Evolutionary conservation across 352 stramenopile species (phyloP), one percentile per base, ranked within the genome.

Genomic region (Pythium volutum): DNA sequence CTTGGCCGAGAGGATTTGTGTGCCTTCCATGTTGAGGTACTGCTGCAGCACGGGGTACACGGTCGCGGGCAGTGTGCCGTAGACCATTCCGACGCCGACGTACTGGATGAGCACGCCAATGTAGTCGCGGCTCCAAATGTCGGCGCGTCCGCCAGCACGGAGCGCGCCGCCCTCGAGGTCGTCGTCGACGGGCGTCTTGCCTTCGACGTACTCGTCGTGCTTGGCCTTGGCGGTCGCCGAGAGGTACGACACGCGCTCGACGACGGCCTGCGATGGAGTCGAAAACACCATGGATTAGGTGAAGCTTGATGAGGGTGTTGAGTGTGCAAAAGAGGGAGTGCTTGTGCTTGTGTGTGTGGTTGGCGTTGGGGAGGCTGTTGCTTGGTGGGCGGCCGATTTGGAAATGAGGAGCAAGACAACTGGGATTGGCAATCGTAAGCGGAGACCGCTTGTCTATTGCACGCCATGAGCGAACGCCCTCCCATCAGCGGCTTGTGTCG

Each of bases 41-140:
- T 63, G 59, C 25, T 74, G 53, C 47, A 79, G 47, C 85, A 65
- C 18, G 73, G 77, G 18, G 73, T 54, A 50, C 64, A 80, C 39
- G 76, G 45, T 51, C 4, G 45, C 74, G 0, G 72, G 77, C 36
- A 77, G 51, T 26, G 81, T 66, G 23, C 73, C 74, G 64, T 81
- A 79, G 46, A 83, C 75, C 31, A 75, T 66, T 38, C 79, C 84
- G 63, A 84, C 79, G 45, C 45, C 45, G 45, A 51, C 45, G 45
- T 51, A 51, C 25, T 51, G 45, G 45, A 51, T 36, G 45, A 51
- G 22, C 45, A 51, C 45, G 15, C 45, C 45, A n/a, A 51, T 51
- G 45, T 51, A 51, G 25, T 51, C 45, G 45, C 45, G 45, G 25
- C 45, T 51, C 45, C 45, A 51, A 4, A 51, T 34, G 45, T 51